A percentile compares a stretch with the other conserved stretches of the same genome.
Evolutionary conservation across 768 basidiomycete genomes (phyloP).

Genomic region (Cystofilobasidium bisporidii): DNA sequence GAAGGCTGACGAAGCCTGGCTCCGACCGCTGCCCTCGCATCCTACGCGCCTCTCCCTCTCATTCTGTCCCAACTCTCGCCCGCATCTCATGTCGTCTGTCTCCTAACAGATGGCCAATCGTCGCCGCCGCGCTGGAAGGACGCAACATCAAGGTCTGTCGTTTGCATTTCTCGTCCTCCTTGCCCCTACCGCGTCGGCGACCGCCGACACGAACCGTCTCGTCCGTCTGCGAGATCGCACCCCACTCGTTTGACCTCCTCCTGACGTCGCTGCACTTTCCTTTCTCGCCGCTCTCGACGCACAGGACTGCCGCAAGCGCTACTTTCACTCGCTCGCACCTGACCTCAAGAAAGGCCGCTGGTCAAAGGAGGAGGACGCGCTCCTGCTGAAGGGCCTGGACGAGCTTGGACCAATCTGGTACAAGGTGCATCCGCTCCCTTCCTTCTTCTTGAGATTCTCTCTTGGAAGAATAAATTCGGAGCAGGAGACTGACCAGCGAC

Average conservation of each 20-base stretch:
- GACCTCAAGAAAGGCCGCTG: constrained; percentile 28
- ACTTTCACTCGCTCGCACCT: constrained; percentile 29
- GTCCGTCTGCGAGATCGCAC: too few species aligned
- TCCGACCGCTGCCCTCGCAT: not conserved
- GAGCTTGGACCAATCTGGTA: constrained; percentile 28
- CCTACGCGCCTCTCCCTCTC: not conserved
- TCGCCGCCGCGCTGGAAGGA: constrained; percentile 26
- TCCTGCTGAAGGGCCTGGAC: constrained; percentile 22
- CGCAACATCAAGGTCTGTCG: constrained; percentile 27
- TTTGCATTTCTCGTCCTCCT: not conserved
- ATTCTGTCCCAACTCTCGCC: too few species aligned
- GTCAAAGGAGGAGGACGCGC: constrained; percentile 28
- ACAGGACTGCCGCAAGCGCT: constrained; percentile 28
- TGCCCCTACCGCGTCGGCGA: too few species aligned
- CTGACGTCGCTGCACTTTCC: too few species aligned
- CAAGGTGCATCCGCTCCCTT: constrained; percentile 7
- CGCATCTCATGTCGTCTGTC: not conserved
- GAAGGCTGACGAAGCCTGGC: not conserved
- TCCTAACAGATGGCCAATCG: constrained; percentile 24
- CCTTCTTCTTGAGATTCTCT: too few species aligned
- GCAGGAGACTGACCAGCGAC: not conserved
- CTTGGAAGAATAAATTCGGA: too few species aligned
- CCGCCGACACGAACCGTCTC: too few species aligned
- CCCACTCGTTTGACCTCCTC: not conserved
- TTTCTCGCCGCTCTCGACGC: too few species aligned